Conservation (phyloP, 192 early-diverging fungal species). For the Coemansia sp. region DNA sequence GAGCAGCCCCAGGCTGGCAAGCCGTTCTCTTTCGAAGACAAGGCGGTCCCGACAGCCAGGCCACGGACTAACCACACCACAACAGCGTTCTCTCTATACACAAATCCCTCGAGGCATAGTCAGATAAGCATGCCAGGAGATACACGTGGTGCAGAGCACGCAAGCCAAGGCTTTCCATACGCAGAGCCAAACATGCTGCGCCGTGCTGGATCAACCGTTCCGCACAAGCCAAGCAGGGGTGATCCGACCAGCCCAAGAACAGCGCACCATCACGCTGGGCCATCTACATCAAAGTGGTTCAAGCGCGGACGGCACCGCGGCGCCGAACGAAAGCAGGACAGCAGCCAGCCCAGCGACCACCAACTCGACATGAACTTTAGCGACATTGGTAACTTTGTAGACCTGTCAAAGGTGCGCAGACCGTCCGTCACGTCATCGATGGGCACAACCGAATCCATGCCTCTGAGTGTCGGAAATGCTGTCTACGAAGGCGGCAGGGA, state of each 20-base stretch:
- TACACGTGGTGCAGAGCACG: background rate
- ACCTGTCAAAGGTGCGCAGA: conserved; percentile 47
- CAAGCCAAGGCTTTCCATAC: conserved; percentile 18
- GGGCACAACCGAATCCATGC: conserved; percentile 41
- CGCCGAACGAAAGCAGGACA: conserved; percentile 15
- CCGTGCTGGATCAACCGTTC: conserved; percentile 35
- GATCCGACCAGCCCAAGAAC: conserved; percentile 2
- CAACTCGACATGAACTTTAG: conserved; percentile 56
- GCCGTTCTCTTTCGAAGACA: conserved; percentile 37
- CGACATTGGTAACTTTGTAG: conserved; percentile 51
- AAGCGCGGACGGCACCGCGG: conserved; percentile 37
- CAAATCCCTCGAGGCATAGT: conserved; percentile 35
- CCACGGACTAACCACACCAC: background rate
- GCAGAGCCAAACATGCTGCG: conserved; percentile 25
- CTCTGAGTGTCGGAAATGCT: conserved; percentile 25
- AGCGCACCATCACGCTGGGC: conserved; percentile 16
- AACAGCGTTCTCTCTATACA: conserved; percentile 21
- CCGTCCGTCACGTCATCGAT: conserved; percentile 51
- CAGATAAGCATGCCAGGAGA: conserved; percentile 27
- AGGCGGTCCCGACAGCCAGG: background rate
- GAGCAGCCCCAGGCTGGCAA: conserved; percentile 34
- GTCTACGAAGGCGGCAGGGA: conserved; percentile 37
- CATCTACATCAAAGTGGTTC: conserved; percentile 46
- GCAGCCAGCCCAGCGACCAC: conserved; percentile 20
- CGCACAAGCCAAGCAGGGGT: conserved; percentile 21